A percentile compares a stretch with the other conserved stretches of the same genome.
Conservation (phyloP, 352 stramenopile genomes). For the Globisporangium cystogenes region DNA sequence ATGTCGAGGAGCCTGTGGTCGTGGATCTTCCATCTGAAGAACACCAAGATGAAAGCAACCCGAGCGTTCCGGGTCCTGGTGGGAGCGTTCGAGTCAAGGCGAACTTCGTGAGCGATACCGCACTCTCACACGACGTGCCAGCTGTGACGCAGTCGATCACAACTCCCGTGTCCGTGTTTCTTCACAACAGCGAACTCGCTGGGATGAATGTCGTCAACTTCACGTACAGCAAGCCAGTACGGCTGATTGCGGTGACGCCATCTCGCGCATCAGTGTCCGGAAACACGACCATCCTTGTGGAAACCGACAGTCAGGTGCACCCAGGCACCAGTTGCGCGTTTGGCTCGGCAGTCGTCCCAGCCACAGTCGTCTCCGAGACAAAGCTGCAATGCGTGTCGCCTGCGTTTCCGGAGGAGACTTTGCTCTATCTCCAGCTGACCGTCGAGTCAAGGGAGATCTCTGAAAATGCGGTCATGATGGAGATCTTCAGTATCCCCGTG, state of each 20-base stretch:
- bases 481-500: conserved; percentile 17
- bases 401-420: background rate
- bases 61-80: background rate
- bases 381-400: conserved; percentile 28
- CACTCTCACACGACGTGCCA: conserved; percentile 23
- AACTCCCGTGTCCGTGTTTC: conserved; percentile 13
- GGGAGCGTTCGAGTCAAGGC: conserved; percentile 10
- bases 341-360: conserved; percentile 17
- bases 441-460: conserved; percentile 14
- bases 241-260: conserved; percentile 2
- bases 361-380: conserved; percentile 11
- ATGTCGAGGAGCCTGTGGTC: conserved; percentile 35
- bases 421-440: conserved; percentile 5
- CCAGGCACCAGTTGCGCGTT: conserved; percentile 31
- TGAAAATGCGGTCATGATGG: conserved; percentile 33
- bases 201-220: background rate
- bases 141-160: conserved; percentile 15
- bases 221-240: conserved; percentile 12
- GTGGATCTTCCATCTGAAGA: background rate
- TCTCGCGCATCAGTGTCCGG: conserved; percentile 1
- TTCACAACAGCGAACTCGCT: background rate
- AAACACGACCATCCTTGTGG: conserved; percentile 14
- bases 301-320: conserved; percentile 11
- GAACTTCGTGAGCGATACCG: conserved; percentile 7
- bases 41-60: background rate